A percentile compares a stretch with the other conserved stretches of the same genome.
phyloP scores from a whole-genome alignment of 2,329 filamentous ascomycete species.

The Pseudopyricularia cyperi region DNA sequence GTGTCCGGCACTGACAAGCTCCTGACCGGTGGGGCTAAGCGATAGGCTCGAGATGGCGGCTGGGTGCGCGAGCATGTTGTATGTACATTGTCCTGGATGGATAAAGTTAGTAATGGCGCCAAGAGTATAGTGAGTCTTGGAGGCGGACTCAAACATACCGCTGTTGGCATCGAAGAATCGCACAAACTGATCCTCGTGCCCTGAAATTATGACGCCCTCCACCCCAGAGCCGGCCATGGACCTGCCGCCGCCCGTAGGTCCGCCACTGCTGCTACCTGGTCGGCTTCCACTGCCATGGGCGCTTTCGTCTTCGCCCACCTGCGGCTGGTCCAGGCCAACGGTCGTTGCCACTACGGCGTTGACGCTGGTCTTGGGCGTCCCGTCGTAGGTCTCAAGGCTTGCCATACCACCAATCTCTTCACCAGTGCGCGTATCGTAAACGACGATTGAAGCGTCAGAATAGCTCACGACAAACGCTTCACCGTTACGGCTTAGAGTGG shows the following conservation, averaged over 20 bases:
- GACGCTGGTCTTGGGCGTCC: slow-evolving; percentile 64
- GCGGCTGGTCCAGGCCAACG: slow-evolving; percentile 64
- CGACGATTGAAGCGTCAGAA: slow-evolving; percentile 75
- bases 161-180: slow-evolving; percentile 98
- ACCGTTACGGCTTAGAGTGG: slow-evolving; percentile 69
- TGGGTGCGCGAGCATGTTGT: slow-evolving; percentile 95
- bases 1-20: slow-evolving; percentile 91
- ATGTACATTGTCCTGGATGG: slow-evolving; percentile 86
- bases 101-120: not conserved
- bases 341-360: slow-evolving; percentile 87
- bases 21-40: slow-evolving; percentile 81
- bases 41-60: slow-evolving; percentile 85
- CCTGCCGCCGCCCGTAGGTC: slow-evolving; percentile 61
- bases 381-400: slow-evolving; percentile 86
- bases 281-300: slow-evolving; percentile 30
- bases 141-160: slow-evolving; percentile 48
- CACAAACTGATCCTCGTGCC: slow-evolving; percentile 92
- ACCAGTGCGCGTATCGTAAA: slow-evolving; percentile 84
- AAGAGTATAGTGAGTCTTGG: too few species aligned
- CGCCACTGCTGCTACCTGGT: slow-evolving; percentile 52
- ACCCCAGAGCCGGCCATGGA: slow-evolving; percentile 61
- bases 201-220: slow-evolving; percentile 88
- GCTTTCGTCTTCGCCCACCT: slow-evolving; percentile 20
- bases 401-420: slow-evolving; percentile 91
- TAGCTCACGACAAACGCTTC: slow-evolving; percentile 91